These are phyloP conservation scores for Emmonsia crescens DNA, from an alignment of 2,329 filamentous ascomycete genomes.

Conservation along the genomic window DNA sequence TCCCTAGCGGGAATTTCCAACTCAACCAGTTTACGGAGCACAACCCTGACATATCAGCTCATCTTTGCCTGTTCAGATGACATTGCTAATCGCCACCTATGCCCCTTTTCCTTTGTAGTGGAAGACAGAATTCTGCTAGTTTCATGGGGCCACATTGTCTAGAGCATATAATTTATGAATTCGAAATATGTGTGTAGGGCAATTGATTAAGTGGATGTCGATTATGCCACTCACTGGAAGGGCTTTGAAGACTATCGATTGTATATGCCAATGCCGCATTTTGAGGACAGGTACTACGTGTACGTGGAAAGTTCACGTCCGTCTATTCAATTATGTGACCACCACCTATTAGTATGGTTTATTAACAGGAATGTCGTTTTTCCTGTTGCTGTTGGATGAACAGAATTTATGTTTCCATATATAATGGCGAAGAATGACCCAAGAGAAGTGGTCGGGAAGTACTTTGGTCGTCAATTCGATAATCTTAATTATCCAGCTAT, in stretches of 20 bases:
- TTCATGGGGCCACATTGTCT: too few species aligned
- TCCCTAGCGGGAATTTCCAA: background rate
- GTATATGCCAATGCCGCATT: background rate
- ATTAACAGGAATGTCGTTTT: background rate
- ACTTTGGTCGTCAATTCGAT: background rate
- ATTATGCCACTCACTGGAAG: background rate
- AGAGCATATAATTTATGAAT: background rate
- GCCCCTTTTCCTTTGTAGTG: background rate
- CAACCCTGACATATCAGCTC: background rate
- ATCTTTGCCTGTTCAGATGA: background rate
- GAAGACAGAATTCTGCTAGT: background rate
- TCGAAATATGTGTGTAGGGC: background rate
- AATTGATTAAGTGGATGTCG: background rate
- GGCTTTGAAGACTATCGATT: background rate
- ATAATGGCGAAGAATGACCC: background rate
- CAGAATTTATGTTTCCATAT: background rate
- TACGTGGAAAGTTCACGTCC: background rate
- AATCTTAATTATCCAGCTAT: background rate
- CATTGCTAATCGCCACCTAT: too few species aligned
- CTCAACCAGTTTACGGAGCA: background rate
- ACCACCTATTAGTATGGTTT: background rate
- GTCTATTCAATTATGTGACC: background rate
- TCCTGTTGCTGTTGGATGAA: background rate
- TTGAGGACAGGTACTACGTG: background rate
- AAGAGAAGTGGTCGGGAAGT: background rate